Percentiles rank a stretch among this genome's conserved stretches.
Conservation (phyloP, 192 early-diverging fungal species). For the Cetraspora pellucida region DNA sequence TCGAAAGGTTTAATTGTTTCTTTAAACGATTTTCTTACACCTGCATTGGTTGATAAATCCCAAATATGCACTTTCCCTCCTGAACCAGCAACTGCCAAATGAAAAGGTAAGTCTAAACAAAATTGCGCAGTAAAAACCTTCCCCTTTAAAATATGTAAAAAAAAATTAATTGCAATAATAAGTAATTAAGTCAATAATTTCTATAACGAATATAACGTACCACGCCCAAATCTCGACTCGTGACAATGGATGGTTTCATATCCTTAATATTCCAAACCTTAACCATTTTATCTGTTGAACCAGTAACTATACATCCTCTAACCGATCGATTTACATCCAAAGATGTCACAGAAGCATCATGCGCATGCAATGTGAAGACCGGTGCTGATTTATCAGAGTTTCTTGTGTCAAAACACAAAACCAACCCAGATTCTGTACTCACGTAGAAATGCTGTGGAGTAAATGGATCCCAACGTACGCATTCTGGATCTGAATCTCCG, state of each 20-base stretch:
- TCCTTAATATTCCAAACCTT: conserved; percentile 93
- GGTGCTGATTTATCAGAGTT: conserved; percentile 50
- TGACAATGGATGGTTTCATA: conserved; percentile 76
- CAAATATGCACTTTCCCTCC: conserved; percentile 89
- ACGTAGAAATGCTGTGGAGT: conserved; percentile 77
- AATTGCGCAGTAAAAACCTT: conserved; percentile 87
- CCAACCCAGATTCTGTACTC: conserved; percentile 88
- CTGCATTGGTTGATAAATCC: conserved; percentile 90
- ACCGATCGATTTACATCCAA: conserved; percentile 83
- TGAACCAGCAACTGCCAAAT: conserved; percentile 85
- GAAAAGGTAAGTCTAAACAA: conserved; percentile 91
- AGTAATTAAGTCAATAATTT: conserved; percentile 37
- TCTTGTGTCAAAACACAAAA: conserved; percentile 88
- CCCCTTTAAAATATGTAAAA: conserved; percentile 38
- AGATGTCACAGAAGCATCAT: conserved; percentile 85
- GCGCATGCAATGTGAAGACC: conserved; percentile 90
- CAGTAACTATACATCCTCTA: conserved; percentile 88
- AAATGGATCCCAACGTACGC: conserved; percentile 90
- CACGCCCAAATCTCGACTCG: conserved; percentile 82
- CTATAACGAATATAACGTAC: conserved; percentile 42
- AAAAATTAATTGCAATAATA: background rate
- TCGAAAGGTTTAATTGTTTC: conserved; percentile 32
- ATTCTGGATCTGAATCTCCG: conserved; percentile 83
- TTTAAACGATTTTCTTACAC: conserved; percentile 71
- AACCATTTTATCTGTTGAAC: conserved; percentile 84